phyloP scores from a whole-genome alignment of 345 rosid genomes.

The Aurinia saxatilis region DNA sequence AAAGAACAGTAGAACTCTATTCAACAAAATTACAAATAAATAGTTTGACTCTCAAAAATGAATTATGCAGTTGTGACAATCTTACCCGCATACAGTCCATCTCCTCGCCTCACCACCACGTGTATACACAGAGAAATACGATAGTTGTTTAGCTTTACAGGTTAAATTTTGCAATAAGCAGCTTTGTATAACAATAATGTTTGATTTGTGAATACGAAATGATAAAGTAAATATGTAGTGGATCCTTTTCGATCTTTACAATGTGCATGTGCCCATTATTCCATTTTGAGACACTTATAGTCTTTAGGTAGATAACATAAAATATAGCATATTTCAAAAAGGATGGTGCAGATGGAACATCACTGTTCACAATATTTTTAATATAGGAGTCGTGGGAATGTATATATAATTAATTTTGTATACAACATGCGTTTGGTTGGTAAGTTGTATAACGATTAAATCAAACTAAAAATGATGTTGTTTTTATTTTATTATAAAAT shows the following conservation, averaged over 20 bases:
- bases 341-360: constrained; percentile 24
- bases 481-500: too few relatives aligned
- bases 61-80: constrained; percentile 11
- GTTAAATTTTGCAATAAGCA: constrained; percentile 6
- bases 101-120: constrained; percentile 4
- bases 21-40: constrained; percentile 15
- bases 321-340: constrained; percentile 29
- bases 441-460: too few relatives aligned
- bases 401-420: too few relatives aligned
- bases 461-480: too few relatives aligned
- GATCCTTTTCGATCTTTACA: constrained; percentile 30
- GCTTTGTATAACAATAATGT: constrained; percentile 17
- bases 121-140: neutral
- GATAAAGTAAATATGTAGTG: constrained; percentile 28
- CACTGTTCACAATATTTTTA: constrained; percentile 20
- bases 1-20: constrained; percentile 14
- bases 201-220: constrained; percentile 9
- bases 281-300: constrained; percentile 30
- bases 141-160: constrained; percentile 16
- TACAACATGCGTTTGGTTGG: too few relatives aligned
- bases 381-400: neutral
- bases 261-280: constrained; percentile 33
- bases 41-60: constrained; percentile 9
- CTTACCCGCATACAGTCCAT: neutral
- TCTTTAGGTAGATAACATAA: constrained; percentile 28